phyloP scores from a whole-genome alignment of 768 basidiomycete genomes.

The Flagelloscypha sp. region DNA sequence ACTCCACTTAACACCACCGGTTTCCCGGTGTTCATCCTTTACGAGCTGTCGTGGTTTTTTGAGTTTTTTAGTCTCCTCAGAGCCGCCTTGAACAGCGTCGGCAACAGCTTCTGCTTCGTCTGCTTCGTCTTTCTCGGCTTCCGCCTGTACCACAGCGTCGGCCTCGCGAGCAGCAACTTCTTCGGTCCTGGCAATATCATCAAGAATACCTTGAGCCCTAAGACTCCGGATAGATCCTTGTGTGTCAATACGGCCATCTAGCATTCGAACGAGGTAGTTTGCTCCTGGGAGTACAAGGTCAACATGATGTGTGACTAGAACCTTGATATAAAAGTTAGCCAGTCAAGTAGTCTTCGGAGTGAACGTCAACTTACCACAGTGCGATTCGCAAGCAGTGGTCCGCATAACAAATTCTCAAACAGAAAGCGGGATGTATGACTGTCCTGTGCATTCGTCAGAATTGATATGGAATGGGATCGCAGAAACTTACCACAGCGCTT shows the following conservation, averaged over 20 bases:
- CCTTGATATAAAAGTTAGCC: conserved; percentile 8
- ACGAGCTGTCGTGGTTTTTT: conserved; percentile 70
- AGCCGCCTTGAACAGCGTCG: conserved; percentile 17
- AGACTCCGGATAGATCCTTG: conserved; percentile 30
- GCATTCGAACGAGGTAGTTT: conserved; percentile 29
- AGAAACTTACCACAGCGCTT: conserved; percentile 15
- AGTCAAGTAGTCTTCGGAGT: not conserved
- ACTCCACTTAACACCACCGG: conserved; percentile 75
- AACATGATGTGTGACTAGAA: conserved; percentile 37
- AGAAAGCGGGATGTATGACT: conserved; percentile 21
- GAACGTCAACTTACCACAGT: conserved; percentile 18
- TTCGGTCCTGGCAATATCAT: conserved; percentile 18
- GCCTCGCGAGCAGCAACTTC: conserved; percentile 18
- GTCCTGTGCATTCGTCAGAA: conserved; percentile 9
- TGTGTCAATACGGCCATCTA: conserved; percentile 33
- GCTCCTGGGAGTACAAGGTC: conserved; percentile 32
- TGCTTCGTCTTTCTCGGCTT: conserved; percentile 17
- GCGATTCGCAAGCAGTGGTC: conserved; percentile 20
- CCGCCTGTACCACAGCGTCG: conserved; percentile 17
- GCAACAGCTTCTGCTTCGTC: conserved; percentile 21
- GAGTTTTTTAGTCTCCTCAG: conserved; percentile 20
- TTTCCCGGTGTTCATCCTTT: conserved; percentile 75
- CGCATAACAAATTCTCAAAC: conserved; percentile 17
- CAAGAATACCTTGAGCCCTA: conserved; percentile 23
- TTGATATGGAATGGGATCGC: not conserved